A percentile compares a stretch with the other conserved stretches of the same genome.
Evolutionary conservation across 2,329 filamentous ascomycete genomes (phyloP).

Genomic region (Neopestalotiopsis rosae): DNA sequence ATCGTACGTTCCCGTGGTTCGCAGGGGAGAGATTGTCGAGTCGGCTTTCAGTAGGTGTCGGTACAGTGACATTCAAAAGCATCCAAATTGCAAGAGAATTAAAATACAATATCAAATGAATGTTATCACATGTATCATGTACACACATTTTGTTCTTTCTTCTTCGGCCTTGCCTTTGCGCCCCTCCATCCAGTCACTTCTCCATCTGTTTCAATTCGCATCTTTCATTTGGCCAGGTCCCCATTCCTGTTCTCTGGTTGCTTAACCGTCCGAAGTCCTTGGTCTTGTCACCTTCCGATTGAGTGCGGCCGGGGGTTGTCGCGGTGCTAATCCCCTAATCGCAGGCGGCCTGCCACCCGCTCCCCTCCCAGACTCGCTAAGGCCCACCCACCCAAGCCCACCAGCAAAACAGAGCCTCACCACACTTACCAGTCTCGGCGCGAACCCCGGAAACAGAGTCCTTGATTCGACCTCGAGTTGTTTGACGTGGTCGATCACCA

Average conservation of each 20-base stretch:
- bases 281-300: constrained; percentile 15
- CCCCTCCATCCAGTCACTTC: no score
- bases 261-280: constrained; percentile 1
- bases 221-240: background rate
- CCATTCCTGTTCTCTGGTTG: background rate
- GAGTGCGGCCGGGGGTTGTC: background rate
- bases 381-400: background rate
- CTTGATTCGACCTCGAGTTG: constrained; percentile 2
- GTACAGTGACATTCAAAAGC: background rate
- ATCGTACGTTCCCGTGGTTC: background rate
- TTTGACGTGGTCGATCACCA: background rate
- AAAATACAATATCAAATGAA: background rate
- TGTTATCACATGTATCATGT: background rate
- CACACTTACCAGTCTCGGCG: constrained; percentile 12
- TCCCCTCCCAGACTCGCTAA: constrained; percentile 8
- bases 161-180: background rate
- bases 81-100: constrained; percentile 1
- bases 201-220: no score
- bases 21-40: background rate
- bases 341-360: constrained; percentile 11
- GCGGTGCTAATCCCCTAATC: constrained; percentile 18
- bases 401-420: constrained; percentile 15
- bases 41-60: background rate
- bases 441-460: constrained; percentile 1
- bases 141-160: background rate